Conservation (phyloP, 768 basidiomycete genomes). For the Pleurotus sapidus region DNA sequence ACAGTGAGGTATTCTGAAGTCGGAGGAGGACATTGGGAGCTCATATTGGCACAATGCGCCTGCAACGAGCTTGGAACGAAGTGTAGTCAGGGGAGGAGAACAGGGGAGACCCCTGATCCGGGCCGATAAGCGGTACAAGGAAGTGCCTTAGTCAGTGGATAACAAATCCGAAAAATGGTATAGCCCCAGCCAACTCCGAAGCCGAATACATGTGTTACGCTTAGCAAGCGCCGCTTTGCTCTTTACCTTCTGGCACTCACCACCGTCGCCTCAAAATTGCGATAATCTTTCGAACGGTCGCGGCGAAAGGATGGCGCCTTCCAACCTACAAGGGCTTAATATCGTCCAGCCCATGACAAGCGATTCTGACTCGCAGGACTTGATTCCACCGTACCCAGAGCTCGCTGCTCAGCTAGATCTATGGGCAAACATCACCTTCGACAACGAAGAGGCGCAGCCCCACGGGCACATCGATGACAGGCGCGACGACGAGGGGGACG, state of each 20-base stretch:
- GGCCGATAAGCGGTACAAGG: no score
- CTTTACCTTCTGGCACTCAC: conserved; percentile 8
- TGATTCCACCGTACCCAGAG: conserved; percentile 71
- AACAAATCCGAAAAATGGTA: background rate
- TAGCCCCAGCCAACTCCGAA: conserved; percentile 3
- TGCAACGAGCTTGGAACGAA: no score
- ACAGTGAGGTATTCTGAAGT: no score
- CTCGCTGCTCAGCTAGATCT: conserved; percentile 75
- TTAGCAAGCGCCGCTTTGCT: background rate
- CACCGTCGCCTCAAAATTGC: background rate
- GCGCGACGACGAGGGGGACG: conserved; percentile 29
- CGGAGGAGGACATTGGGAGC: no score
- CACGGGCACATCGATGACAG: conserved; percentile 19
- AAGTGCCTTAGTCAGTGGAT: background rate
- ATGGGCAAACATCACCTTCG: conserved; percentile 82
- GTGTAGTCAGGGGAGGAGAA: no score
- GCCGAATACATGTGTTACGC: background rate
- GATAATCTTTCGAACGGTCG: background rate
- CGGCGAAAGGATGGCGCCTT: conserved; percentile 47
- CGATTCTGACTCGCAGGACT: conserved; percentile 47
- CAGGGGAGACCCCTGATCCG: no score
- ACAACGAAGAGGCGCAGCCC: conserved; percentile 33
- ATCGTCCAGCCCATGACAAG: conserved; percentile 58
- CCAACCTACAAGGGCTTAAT: conserved; percentile 77
- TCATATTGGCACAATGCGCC: no score